These are phyloP conservation scores for Hordeum pubiflorum DNA, from an alignment of 202 grass and related monocot genomes.

Conservation along the genomic window DNA sequence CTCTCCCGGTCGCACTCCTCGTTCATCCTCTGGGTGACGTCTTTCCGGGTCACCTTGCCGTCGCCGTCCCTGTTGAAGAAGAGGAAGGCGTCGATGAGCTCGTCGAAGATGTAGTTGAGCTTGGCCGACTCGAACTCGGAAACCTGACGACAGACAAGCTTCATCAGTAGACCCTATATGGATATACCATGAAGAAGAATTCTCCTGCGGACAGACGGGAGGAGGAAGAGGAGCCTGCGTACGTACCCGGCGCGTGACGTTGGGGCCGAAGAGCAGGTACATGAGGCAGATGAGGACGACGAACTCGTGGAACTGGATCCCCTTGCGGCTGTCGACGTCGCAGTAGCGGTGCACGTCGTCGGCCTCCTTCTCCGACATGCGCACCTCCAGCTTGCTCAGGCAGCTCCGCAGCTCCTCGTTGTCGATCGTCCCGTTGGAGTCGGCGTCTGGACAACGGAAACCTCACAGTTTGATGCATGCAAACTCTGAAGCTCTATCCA, in stretches of 20 bases:
- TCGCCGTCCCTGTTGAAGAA: constrained; percentile 66
- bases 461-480: background rate
- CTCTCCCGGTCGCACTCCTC: constrained; percentile 48
- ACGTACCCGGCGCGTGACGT: constrained; percentile 17
- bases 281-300: constrained; percentile 65
- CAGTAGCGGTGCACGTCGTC: constrained; percentile 54
- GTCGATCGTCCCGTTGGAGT: constrained; percentile 57
- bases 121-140: constrained; percentile 37
- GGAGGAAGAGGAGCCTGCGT: no score
- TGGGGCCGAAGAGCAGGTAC: constrained; percentile 45
- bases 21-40: constrained; percentile 52
- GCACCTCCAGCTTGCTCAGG: constrained; percentile 37
- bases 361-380: constrained; percentile 35
- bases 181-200: background rate
- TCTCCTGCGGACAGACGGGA: no score
- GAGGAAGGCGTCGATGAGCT: constrained; percentile 59
- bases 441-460: constrained; percentile 31
- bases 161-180: background rate
- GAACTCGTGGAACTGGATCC: constrained; percentile 64
- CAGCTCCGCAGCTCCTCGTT: constrained; percentile 46
- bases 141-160: constrained; percentile 23
- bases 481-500: background rate
- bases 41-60: constrained; percentile 45
- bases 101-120: constrained; percentile 52
- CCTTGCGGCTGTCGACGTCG: constrained; percentile 48